Conservation (phyloP, 2,329 filamentous ascomycete genomes). For the Lecanicillium sp. region DNA sequence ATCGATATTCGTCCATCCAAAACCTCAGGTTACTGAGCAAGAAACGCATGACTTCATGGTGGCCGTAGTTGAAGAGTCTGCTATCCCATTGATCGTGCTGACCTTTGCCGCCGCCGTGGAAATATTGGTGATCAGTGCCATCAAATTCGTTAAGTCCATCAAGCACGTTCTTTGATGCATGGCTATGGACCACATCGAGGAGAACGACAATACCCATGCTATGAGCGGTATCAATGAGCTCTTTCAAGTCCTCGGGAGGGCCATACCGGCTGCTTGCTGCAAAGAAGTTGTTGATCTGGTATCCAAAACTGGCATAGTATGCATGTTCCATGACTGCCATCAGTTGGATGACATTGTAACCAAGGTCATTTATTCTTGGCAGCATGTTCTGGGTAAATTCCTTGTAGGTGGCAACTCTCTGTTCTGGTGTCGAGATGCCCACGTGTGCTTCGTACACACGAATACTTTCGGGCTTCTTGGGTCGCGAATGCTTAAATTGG, state of each 20-base stretch:
- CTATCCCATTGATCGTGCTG: slow-evolving; percentile 94
- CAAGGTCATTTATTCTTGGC: slow-evolving; percentile 79
- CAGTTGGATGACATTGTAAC: slow-evolving; percentile 95
- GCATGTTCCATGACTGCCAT: slow-evolving; percentile 99
- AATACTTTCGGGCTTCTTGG: slow-evolving; percentile 76
- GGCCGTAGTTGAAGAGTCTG: slow-evolving; percentile 92
- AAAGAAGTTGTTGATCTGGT: slow-evolving; percentile 98
- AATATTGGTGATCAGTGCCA: slow-evolving; percentile 90
- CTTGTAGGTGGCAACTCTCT: slow-evolving; percentile 87
- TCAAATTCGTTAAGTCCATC: slow-evolving; percentile 96
- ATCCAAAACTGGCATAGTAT: slow-evolving; percentile 98
- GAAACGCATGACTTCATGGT: slow-evolving; percentile 92
- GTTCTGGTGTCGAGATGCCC: slow-evolving; percentile 88
- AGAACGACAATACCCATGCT: slow-evolving; percentile 84
- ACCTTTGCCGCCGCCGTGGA: slow-evolving; percentile 79
- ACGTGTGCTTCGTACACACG: slow-evolving; percentile 98
- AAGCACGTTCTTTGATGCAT: slow-evolving; percentile 94
- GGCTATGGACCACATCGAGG: slow-evolving; percentile 93
- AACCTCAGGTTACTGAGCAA: slow-evolving; percentile 90
- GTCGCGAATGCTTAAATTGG: slow-evolving; percentile 73
- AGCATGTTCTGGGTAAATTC: slow-evolving; percentile 93
- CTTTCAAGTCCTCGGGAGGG: slow-evolving; percentile 87
- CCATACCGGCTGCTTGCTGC: slow-evolving; percentile 95
- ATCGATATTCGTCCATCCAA: slow-evolving; percentile 98
- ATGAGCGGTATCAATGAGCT: slow-evolving; percentile 92